Evolutionary conservation across 805 yeast species (phyloP).

Genomic region (Helenozyma rhizophorensis): DNA sequence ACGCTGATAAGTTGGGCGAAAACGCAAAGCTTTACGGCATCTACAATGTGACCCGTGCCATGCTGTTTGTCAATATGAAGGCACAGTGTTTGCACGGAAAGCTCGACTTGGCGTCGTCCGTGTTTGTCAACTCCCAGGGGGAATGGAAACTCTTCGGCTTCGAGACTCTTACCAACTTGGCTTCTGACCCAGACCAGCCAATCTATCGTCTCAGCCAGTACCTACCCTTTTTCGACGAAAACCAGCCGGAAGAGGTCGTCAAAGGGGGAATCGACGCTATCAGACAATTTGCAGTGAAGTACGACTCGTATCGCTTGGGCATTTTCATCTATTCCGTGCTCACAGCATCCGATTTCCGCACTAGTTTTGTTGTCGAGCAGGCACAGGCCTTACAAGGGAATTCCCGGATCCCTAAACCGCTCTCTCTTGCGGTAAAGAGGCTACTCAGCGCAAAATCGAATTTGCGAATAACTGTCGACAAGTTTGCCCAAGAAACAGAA

Average conservation of each 20-base stretch:
- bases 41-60: slow-evolving; percentile 47
- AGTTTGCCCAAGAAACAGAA: slow-evolving; percentile 23
- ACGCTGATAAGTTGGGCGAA: slow-evolving; percentile 19
- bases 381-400: slow-evolving; percentile 1
- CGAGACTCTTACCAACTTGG: slow-evolving; percentile 55
- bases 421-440: slow-evolving; percentile 35
- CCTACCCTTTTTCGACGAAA: slow-evolving; percentile 20
- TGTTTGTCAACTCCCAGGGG: slow-evolving; percentile 63
- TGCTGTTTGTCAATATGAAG: slow-evolving; percentile 56
- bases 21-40: slow-evolving; percentile 52
- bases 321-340: slow-evolving; percentile 46
- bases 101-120: slow-evolving; percentile 43
- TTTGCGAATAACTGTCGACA: slow-evolving; percentile 22
- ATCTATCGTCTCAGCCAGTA: slow-evolving; percentile 31
- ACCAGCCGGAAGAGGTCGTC: slow-evolving; percentile 47
- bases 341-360: slow-evolving; percentile 18
- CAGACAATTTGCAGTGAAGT: slow-evolving; percentile 36
- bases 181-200: slow-evolving; percentile 43
- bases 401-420: slow-evolving; percentile 30
- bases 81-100: slow-evolving; percentile 63
- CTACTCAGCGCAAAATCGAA: slow-evolving; percentile 33
- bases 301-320: slow-evolving; percentile 67
- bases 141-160: slow-evolving; percentile 86
- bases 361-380: neutral
- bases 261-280: slow-evolving; percentile 40